Evolutionary conservation across 202 grass and related monocot genomes (phyloP).

Genomic region (Digitaria exilis): DNA sequence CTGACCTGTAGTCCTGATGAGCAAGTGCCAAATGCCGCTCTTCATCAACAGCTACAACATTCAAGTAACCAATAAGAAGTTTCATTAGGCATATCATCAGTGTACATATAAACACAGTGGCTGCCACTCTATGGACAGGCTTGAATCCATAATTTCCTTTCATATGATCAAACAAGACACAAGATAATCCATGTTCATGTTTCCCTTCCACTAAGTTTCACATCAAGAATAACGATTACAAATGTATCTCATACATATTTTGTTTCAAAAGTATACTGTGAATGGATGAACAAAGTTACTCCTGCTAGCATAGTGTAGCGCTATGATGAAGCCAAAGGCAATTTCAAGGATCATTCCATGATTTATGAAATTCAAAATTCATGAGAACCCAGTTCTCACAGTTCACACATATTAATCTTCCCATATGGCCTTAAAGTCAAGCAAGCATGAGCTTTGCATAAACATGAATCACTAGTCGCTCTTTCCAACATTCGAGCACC

Average conservation of each 20-base stretch:
- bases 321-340: not conserved
- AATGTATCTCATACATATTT: not conserved
- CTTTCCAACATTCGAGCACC: no score
- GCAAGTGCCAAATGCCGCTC: constrained; percentile 53
- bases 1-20: constrained; percentile 74
- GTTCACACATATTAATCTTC: not conserved
- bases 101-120: not conserved
- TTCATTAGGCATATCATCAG: not conserved
- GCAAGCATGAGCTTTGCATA: not conserved
- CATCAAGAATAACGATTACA: not conserved
- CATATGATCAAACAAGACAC: constrained; percentile 24
- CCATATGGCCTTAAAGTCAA: not conserved
- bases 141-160: not conserved
- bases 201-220: not conserved
- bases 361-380: not conserved
- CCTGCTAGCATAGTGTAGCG: not conserved
- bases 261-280: not conserved
- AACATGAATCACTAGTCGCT: no score
- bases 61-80: not conserved
- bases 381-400: not conserved
- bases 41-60: constrained; percentile 61
- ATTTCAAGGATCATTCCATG: not conserved
- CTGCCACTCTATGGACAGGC: not conserved
- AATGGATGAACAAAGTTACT: not conserved
- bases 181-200: constrained; percentile 9